Evolutionary conservation across 1,284 basidiomycete genomes (phyloP), one percentile per base, ranked within the genome.

Genomic region (Ustilago sp.): DNA sequence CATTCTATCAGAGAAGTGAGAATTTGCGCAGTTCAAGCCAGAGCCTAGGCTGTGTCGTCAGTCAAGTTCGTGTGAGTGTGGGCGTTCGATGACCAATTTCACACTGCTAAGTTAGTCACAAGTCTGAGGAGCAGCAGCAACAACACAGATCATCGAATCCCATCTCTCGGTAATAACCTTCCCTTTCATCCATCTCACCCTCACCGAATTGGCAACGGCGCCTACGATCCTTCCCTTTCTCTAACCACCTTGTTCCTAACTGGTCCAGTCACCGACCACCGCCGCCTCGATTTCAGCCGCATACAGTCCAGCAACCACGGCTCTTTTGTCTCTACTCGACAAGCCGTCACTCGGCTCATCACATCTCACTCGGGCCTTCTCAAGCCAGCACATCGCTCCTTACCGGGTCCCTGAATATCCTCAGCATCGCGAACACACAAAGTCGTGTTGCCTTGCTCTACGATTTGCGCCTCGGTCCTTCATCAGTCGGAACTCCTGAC

Each of bases 81-180:
- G 34, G 17, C 28, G 32, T 9, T 35, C 57, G 58, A 51, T 52
- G 59, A 60, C 50, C 59, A 53, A 52, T 59, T 59, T 36, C 43
- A 43, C 9, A 11, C 17, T 28, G 23, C 23, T 28, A 28, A 28
- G 23, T 28, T 28, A 28, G 23, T 28, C 23, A 28, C 2, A 28
- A 34, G 23, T 4, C 52, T 41, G 36, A 13, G 19, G 9, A 19
- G 23, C 39, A 45, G n/a, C 43, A 4, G 17, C 35, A 36, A 19
- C 51, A 11, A 32, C 11, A 35, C 1, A 23, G 13, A 11, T 28
- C 8, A 41, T 43, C 55, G 39, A 39, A 31, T 19, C 39, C 45
- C 17, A 32, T 45, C 31, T 23, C 41, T 19, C 8, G 23, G 3
- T 28, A 43, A 4, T 34, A 15, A 43, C 28, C 41, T 31, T 43